Percentiles rank a stretch among this genome's conserved stretches.
phyloP scores from a whole-genome alignment of 148 eudicot species.

The Vaccinium myrtillus region DNA sequence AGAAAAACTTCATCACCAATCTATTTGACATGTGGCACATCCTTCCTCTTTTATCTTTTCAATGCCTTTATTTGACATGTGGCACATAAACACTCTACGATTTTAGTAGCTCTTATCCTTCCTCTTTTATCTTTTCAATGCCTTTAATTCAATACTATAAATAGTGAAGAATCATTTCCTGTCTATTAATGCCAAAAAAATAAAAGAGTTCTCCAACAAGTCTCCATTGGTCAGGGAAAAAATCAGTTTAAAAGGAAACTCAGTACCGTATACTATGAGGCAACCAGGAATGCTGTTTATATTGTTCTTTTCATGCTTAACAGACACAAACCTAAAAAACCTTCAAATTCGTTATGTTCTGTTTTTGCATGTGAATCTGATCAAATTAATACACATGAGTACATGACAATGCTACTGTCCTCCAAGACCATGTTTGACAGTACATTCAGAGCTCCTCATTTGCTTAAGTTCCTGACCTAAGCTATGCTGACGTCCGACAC shows the following conservation, averaged over 20 bases:
- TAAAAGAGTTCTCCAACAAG: neutral
- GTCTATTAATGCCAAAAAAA: neutral
- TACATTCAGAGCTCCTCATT: neutral
- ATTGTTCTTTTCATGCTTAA: neutral
- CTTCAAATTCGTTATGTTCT: neutral
- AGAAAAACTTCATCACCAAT: neutral
- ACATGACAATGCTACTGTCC: too few species aligned
- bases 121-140: neutral
- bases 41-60: neutral
- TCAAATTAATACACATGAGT: neutral
- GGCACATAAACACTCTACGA: too few species aligned
- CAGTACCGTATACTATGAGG: neutral
- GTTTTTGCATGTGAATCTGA: neutral
- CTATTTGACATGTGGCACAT: neutral
- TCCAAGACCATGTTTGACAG: neutral
- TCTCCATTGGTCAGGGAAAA: neutral
- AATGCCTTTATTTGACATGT: neutral
- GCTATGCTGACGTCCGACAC: neutral
- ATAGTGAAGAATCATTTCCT: neutral
- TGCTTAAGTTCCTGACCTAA: neutral
- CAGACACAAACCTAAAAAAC: neutral
- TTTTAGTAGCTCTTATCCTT: neutral
- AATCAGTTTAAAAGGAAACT: neutral
- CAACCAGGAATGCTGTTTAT: neutral
- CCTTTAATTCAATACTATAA: neutral